phyloP scores from a whole-genome alignment of 2,329 filamentous ascomycete species.

The Didymella exigua region DNA sequence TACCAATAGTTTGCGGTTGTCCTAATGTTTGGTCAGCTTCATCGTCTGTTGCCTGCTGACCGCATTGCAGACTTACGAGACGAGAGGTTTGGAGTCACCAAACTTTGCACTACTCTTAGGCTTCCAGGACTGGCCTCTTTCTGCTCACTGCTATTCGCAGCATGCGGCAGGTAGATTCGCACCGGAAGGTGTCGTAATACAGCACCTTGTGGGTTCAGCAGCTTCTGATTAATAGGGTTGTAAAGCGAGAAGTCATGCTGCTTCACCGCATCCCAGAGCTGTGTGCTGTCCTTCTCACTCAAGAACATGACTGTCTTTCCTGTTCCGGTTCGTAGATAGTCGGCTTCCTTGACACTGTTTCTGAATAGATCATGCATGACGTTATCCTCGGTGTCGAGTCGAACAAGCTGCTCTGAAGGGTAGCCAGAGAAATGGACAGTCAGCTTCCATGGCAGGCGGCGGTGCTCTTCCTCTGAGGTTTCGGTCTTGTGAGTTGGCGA shows the following conservation, averaged over 20 bases:
- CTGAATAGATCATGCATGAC: slow-evolving; percentile 69
- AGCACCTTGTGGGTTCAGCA: slow-evolving; percentile 74
- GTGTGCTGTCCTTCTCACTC: slow-evolving; percentile 80
- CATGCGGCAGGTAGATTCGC: slow-evolving; percentile 76
- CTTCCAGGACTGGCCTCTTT: slow-evolving; percentile 45
- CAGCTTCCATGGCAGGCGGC: slow-evolving; percentile 64
- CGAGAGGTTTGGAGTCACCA: slow-evolving; percentile 62
- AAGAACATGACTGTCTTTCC: slow-evolving; percentile 90
- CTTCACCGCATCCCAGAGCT: slow-evolving; percentile 80
- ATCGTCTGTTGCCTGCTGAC: slow-evolving; percentile 6
- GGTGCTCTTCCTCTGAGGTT: slow-evolving; percentile 24
- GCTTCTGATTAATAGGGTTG: slow-evolving; percentile 73
- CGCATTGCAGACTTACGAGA: slow-evolving; percentile 36
- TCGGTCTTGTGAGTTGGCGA: slow-evolving; percentile 23
- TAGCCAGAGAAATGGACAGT: slow-evolving; percentile 66
- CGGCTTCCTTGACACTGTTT: slow-evolving; percentile 77
- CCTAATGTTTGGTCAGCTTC: slow-evolving; percentile 35
- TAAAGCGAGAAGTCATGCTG: slow-evolving; percentile 77
- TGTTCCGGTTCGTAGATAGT: slow-evolving; percentile 85
- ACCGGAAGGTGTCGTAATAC: slow-evolving; percentile 80
- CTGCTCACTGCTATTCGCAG: slow-evolving; percentile 28
- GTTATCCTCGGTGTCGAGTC: slow-evolving; percentile 60
- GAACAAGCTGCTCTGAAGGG: slow-evolving; percentile 63
- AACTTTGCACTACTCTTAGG: slow-evolving; percentile 69
- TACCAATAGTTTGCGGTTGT: slow-evolving; percentile 73